Conservation (phyloP, 1,284 basidiomycete genomes). For the Coniferiporia sulphurascens region DNA sequence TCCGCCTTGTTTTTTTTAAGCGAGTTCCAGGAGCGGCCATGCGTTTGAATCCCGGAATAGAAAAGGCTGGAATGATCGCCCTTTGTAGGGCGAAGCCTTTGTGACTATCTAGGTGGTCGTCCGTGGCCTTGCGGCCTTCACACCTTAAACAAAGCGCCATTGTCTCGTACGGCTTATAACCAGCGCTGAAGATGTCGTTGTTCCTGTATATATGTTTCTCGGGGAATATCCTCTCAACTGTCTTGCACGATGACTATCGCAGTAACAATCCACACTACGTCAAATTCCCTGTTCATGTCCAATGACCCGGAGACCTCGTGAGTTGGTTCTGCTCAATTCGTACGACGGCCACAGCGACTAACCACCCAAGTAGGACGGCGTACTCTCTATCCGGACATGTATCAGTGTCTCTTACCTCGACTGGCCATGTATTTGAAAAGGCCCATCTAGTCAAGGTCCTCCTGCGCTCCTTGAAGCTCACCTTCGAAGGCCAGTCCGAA, state of each 20-base stretch:
- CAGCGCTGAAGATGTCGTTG: neutral
- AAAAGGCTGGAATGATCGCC: too few relatives aligned
- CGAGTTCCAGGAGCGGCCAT: neutral
- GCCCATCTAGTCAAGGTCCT: constrained; percentile 44
- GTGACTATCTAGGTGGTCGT: neutral
- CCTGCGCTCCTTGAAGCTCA: constrained; percentile 61
- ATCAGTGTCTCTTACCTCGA: constrained; percentile 48
- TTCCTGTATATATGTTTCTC: neutral
- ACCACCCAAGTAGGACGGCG: constrained; percentile 44
- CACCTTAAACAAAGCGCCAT: neutral
- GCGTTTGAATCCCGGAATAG: neutral
- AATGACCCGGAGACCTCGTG: constrained; percentile 63
- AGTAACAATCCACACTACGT: constrained; percentile 53
- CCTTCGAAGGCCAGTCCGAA: constrained; percentile 76
- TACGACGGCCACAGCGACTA: neutral
- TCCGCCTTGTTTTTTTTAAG: neutral
- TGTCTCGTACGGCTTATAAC: neutral
- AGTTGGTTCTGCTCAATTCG: constrained; percentile 27
- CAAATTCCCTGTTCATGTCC: constrained; percentile 55
- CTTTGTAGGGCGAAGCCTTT: neutral
- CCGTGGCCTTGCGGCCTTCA: neutral
- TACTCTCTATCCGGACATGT: constrained; percentile 77
- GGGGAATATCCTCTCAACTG: neutral
- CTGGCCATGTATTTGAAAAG: constrained; percentile 45
- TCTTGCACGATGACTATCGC: constrained; percentile 51